Conservation (phyloP, 2,329 filamentous ascomycete genomes). For the Hymenotorrendiella dingleyae region DNA sequence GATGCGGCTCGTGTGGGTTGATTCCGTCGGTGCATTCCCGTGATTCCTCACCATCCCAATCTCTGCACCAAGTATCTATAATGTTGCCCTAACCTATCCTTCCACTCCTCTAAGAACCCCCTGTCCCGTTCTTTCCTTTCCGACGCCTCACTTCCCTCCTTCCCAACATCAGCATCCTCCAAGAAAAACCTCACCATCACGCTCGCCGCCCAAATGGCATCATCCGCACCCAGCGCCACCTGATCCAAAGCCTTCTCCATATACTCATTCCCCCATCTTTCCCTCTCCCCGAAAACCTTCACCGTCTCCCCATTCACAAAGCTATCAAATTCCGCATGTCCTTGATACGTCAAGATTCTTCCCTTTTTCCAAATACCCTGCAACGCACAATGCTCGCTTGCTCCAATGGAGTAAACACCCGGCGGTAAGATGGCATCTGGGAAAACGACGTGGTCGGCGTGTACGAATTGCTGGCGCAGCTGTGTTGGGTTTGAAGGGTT, state of each 20-base stretch:
- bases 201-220: conserved; percentile 28
- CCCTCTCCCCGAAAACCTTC: conserved; percentile 30
- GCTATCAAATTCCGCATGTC: conserved; percentile 39
- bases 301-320: conserved; percentile 36
- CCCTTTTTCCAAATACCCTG: conserved; percentile 36
- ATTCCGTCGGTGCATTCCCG: too few relatives aligned
- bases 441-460: conserved; percentile 30
- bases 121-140: too few relatives aligned
- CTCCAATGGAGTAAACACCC: conserved; percentile 23
- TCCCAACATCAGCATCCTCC: conserved; percentile 10
- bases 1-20: too few relatives aligned
- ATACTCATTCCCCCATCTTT: conserved; percentile 21
- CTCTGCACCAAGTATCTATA: too few relatives aligned
- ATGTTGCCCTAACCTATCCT: too few relatives aligned
- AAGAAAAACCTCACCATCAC: conserved; percentile 31
- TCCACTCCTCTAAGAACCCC: too few relatives aligned
- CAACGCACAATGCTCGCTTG: conserved; percentile 29
- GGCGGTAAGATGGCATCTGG: background rate
- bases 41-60: too few relatives aligned
- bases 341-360: conserved; percentile 36
- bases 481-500: background rate
- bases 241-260: conserved; percentile 20
- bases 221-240: conserved; percentile 24
- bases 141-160: too few relatives aligned
- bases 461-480: conserved; percentile 35